Base-by-base conservation (phyloP, 2,329 filamentous ascomycete genomes). In the Rugonectria rugulosa region DNA sequence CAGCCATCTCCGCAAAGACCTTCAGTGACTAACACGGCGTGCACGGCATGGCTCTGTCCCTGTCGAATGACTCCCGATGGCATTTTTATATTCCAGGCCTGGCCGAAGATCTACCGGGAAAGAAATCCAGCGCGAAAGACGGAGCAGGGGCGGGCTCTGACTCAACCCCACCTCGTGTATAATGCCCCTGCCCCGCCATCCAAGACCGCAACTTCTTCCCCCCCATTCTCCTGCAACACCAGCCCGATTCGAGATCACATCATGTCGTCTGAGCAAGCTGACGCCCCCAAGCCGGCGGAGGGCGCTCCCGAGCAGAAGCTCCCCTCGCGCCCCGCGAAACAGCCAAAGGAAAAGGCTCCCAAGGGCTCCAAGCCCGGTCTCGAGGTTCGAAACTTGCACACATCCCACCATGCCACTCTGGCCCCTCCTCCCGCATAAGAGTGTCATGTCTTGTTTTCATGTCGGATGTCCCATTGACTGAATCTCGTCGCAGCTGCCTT, bases 361-460 rank as follows among this genome's bases (percentile, higher is more conserved):
- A 84, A 87, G 65, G 80, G 79, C 56, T 80, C 86, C 65, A 88
- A 88, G 60, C 77, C 86, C 54, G 75, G 80, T 40, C 79, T 88
- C 58, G 80, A 78, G 76, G 79, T 75, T 63, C 50, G 60, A 44
- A 53, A 55, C 56, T 42, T 40, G 29, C 14, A n/a, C 42, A 65
- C 70, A 68, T 65, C 74, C 72, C 64, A n/a, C 38, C 31, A 5
- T 42, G 19, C 36, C 14, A 61, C 62, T 76, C 38, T 37, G 24
- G 48, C 26, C 31, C 21, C 10, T 19, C 50, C 42, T 15, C 23
- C 15, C 23, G 53, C n/a, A n/a, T n/a, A n/a, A n/a, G n/a, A n/a
- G n/a, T n/a, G n/a, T n/a, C n/a, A n/a, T n/a, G n/a, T n/a, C n/a
- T n/a, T n/a, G n/a, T n/a, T 47, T 32, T 31, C 49, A 52, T 56